Evolutionary conservation across 2,329 filamentous ascomycete species (phyloP).

Genomic region (Fusarium coicis): DNA sequence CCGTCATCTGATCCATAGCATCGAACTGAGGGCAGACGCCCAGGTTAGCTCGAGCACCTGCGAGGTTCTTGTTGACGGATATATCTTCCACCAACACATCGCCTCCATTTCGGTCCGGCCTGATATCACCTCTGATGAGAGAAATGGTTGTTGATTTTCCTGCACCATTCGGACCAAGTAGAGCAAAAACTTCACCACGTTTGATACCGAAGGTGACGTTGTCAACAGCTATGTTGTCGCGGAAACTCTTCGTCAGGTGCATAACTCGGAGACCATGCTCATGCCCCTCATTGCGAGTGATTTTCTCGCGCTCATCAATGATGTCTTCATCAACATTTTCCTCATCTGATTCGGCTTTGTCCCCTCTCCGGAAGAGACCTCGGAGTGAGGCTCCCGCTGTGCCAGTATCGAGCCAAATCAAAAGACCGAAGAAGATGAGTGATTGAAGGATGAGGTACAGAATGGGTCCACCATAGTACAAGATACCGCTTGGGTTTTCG

Average conservation of each 20-base stretch:
- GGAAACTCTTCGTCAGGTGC: slow-evolving; percentile 84
- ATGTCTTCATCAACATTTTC: slow-evolving; percentile 67
- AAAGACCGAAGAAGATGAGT: slow-evolving; percentile 73
- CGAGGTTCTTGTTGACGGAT: slow-evolving; percentile 77
- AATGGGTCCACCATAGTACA: slow-evolving; percentile 84
- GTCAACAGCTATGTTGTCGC: slow-evolving; percentile 81
- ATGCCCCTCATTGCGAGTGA: slow-evolving; percentile 55
- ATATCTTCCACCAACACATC: slow-evolving; percentile 84
- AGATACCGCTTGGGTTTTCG: slow-evolving; percentile 75
- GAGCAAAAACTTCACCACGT: slow-evolving; percentile 84
- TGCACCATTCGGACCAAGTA: slow-evolving; percentile 90
- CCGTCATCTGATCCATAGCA: slow-evolving; percentile 91
- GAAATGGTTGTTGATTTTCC: slow-evolving; percentile 93
- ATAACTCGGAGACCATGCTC: slow-evolving; percentile 80
- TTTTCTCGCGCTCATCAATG: slow-evolving; percentile 70
- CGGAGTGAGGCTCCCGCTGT: slow-evolving; percentile 67
- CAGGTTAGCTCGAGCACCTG: slow-evolving; percentile 77
- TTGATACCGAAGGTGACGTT: slow-evolving; percentile 86
- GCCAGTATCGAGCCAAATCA: slow-evolving; percentile 86
- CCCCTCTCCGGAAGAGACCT: slow-evolving; percentile 51
- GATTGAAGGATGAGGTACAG: slow-evolving; percentile 83
- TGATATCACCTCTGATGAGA: slow-evolving; percentile 87
- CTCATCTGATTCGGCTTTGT: slow-evolving; percentile 43
- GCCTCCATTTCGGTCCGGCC: slow-evolving; percentile 75
- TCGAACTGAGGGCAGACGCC: slow-evolving; percentile 94